Evolutionary conservation across 768 basidiomycete genomes (phyloP).

Genomic region (Cystobasidium ongulense): DNA sequence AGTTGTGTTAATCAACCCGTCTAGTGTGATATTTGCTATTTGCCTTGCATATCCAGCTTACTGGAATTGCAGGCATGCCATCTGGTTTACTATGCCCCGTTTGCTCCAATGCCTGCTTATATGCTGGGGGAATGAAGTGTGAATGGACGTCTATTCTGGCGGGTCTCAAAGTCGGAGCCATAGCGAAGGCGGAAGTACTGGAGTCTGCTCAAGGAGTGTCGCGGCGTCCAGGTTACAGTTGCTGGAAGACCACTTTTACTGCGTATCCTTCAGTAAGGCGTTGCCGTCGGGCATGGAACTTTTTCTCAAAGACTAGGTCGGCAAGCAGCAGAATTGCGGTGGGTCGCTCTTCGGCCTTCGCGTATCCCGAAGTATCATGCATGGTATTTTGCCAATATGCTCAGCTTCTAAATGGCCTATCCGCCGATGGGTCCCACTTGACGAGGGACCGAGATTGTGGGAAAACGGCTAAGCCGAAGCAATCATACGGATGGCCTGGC

Average conservation of each 20-base stretch:
- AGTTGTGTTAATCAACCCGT: neutral
- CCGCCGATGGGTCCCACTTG: neutral
- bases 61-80: constrained; percentile 19
- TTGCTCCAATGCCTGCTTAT: neutral
- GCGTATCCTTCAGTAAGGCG: too few relatives aligned
- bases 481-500: neutral
- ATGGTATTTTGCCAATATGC: too few relatives aligned
- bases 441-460: neutral
- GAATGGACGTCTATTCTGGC: constrained; percentile 7
- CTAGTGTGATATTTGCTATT: neutral
- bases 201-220: too few relatives aligned
- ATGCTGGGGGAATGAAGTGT: neutral
- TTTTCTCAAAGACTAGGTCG: too few relatives aligned
- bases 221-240: too few relatives aligned
- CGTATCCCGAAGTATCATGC: too few relatives aligned
- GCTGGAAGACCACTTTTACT: too few relatives aligned
- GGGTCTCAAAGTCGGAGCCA: neutral
- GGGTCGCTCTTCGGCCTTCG: too few relatives aligned
- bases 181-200: neutral
- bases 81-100: neutral
- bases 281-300: too few relatives aligned
- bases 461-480: neutral
- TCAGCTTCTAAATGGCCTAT: neutral
- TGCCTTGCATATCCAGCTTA: neutral
- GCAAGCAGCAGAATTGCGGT: too few relatives aligned